Base-by-base conservation (phyloP, 805 yeast genomes). In the Diddensiella transvaalensis region DNA sequence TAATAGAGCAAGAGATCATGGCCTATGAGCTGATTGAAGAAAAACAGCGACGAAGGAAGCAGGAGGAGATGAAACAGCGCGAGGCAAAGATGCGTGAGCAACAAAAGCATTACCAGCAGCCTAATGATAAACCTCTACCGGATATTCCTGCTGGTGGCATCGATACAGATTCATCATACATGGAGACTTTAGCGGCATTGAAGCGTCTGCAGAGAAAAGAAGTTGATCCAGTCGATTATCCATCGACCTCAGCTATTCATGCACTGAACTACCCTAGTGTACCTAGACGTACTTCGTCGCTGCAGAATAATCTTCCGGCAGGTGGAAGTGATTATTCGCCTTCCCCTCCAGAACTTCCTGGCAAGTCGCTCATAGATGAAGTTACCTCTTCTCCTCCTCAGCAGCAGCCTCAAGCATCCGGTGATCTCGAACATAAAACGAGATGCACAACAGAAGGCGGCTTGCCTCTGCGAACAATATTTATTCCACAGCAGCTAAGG, bases 391-490 rank as follows among this genome's bases (percentile, higher is more conserved):
- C 8, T 8, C 8, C 32, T 13, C 17, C 38, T 13, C 38, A n/a
- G 38, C 18, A 15, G 38, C 15, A 8, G 17, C 8, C 38, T 8
- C 21, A 13, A 18, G 17, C 38, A 35, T 10, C 42, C 36, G 39
- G 35, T 8, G 29, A 40, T 3, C 37, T 49, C n/a, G 59, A 54
- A 22, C 63, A 60, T 48, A 49, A 54, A 22, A 36, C 56, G 11
- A 37, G 64, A 22, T 68, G 71, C 44, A 61, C 60, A 38, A 78
- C 83, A 1, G 85, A 80, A 56, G 76, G 75, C n/a, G 83, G 84
- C 0, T 67, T 67, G 6, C 77, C 81, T 3, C 60, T 82, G 44
- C 68, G 84, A 45, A 69, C 78, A 0, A 61, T 80, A 1, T 80
- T 72, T 57, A 59, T 80, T 10, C 83, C 87, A 1, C 45, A 62